Evolutionary conservation across 2,329 filamentous ascomycete species (phyloP).

Genomic region (Ophiocordyceps camponoti-saundersi): DNA sequence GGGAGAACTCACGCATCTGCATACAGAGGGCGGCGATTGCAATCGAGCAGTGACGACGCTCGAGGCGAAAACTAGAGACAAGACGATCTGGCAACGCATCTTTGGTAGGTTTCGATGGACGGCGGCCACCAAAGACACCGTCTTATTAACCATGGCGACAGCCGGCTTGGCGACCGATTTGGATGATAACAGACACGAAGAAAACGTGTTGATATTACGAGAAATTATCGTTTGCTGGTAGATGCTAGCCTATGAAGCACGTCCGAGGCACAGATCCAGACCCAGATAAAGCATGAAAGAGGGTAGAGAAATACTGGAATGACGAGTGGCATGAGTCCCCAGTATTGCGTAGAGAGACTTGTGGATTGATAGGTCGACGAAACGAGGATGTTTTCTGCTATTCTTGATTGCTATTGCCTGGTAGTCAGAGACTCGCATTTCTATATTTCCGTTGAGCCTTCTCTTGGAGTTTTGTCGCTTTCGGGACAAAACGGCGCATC

Average conservation of each 20-base stretch:
- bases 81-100: background rate
- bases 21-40: background rate
- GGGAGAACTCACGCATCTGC: background rate
- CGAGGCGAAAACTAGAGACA: background rate
- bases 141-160: background rate
- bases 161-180: background rate
- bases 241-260: background rate
- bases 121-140: too few species aligned
- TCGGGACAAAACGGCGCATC: conserved; percentile 1
- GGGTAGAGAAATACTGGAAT: too few species aligned
- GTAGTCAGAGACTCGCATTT: background rate
- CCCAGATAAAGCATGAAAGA: background rate
- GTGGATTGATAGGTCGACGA: too few species aligned
- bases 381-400: too few species aligned
- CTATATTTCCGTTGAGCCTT: background rate
- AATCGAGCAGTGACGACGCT: background rate
- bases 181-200: background rate
- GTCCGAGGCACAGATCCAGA: background rate
- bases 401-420: background rate
- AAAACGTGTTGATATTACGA: background rate
- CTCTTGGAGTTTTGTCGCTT: background rate
- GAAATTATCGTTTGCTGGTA: background rate
- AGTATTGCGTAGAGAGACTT: too few species aligned
- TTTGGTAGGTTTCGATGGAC: background rate
- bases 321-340: too few species aligned